These are phyloP conservation scores for Begonia fuchsioides DNA, from an alignment of 306 rosid species.

Conservation along the genomic window DNA sequence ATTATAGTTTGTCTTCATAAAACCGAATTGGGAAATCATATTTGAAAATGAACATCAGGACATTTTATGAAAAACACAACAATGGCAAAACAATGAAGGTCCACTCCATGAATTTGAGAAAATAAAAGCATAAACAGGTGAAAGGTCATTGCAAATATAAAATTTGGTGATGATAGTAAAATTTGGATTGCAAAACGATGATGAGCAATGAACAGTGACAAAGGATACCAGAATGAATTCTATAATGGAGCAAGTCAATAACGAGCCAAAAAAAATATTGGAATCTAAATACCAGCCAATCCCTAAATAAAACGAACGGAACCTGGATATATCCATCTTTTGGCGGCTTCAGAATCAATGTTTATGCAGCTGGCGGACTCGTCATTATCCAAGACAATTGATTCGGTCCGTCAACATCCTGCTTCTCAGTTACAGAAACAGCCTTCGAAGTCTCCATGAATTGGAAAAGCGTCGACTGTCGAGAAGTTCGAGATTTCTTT, in stretches of 20 bases:
- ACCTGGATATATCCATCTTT: conserved; percentile 94
- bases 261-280: background rate
- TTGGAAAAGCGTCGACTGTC: conserved; percentile 52
- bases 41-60: background rate
- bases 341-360: conserved; percentile 62
- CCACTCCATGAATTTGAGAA: background rate
- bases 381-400: conserved; percentile 6
- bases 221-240: background rate
- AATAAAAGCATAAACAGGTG: background rate
- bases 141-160: background rate
- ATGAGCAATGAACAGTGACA: background rate
- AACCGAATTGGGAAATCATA: background rate
- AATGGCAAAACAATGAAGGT: background rate
- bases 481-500: conserved; percentile 16
- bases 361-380: conserved; percentile 13
- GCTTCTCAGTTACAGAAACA: conserved; percentile 8
- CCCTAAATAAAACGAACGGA: background rate
- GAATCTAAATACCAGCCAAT: background rate
- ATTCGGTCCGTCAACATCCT: conserved; percentile 1
- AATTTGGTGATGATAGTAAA: background rate
- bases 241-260: no score
- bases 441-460: conserved; percentile 26
- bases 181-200: background rate
- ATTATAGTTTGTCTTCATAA: background rate
- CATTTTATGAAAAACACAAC: background rate